Conservation (phyloP, 768 basidiomycete genomes). For the Tricholoma furcatifolium region DNA sequence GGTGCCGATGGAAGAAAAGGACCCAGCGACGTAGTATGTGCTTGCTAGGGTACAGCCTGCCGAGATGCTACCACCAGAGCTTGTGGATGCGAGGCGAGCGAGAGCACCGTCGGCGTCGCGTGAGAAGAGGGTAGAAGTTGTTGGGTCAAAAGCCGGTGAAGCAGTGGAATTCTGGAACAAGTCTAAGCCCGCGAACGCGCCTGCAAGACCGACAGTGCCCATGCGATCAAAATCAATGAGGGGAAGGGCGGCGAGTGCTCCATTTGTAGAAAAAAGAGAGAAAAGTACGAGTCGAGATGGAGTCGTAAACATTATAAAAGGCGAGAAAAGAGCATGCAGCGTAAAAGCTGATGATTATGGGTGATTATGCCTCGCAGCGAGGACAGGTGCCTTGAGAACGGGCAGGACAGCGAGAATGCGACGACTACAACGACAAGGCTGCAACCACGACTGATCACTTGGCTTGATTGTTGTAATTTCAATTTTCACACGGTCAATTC, state of each 20-base stretch:
- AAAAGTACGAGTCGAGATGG: slow-evolving; percentile 19
- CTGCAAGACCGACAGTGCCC: slow-evolving; percentile 88
- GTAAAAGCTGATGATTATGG: slow-evolving; percentile 7
- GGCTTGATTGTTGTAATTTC: slow-evolving; percentile 17
- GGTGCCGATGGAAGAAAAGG: slow-evolving; percentile 70
- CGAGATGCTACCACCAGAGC: slow-evolving; percentile 72
- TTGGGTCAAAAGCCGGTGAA: slow-evolving; percentile 61
- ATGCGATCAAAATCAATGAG: slow-evolving; percentile 62
- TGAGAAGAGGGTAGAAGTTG: slow-evolving; percentile 68
- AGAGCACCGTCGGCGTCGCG: slow-evolving; percentile 67
- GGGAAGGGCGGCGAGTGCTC: slow-evolving; percentile 33
- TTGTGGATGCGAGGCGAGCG: slow-evolving; percentile 71
- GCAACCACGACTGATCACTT: slow-evolving; percentile 10
- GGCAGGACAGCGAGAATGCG: slow-evolving; percentile 4
- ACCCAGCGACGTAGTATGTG: slow-evolving; percentile 79
- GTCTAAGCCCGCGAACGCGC: slow-evolving; percentile 86
- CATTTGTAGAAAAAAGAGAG: slow-evolving; percentile 21
- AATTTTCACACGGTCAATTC: slow-evolving; percentile 16
- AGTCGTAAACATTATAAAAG: slow-evolving; percentile 22
- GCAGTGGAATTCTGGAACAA: slow-evolving; percentile 57
- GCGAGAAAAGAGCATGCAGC: slow-evolving; percentile 13
- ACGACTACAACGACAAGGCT: slow-evolving; percentile 5
- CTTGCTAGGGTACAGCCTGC: slow-evolving; percentile 71
- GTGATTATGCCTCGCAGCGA: slow-evolving; percentile 9
- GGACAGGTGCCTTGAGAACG: background rate